These are phyloP conservation scores for Puccinia hordei DNA, from an alignment of 1,284 basidiomycete genomes.

Conservation along the genomic window DNA sequence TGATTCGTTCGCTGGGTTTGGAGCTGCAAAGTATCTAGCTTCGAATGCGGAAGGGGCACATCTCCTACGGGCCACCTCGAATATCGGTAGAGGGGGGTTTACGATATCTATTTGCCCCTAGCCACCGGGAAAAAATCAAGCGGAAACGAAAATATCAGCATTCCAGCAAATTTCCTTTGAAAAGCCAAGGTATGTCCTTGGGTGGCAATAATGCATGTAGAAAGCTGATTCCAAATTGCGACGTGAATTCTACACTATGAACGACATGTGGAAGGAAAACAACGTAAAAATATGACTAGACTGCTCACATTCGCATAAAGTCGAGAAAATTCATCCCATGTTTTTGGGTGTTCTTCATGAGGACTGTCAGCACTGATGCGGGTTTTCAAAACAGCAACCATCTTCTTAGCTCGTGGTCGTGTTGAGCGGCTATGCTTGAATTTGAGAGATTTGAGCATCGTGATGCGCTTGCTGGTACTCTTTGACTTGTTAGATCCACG, in stretches of 20 bases:
- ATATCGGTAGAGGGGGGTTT: conserved; percentile 34
- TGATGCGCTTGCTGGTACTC: background rate
- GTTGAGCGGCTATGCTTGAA: conserved; percentile 20
- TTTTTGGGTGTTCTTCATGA: conserved; percentile 53
- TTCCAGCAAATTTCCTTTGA: background rate
- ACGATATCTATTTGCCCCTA: conserved; percentile 38
- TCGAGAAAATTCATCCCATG: conserved; percentile 54
- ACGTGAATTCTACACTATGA: too few relatives aligned
- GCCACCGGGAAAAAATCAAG: background rate
- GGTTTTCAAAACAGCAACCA: conserved; percentile 24
- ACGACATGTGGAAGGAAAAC: background rate
- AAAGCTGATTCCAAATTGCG: background rate
- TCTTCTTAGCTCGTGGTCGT: conserved; percentile 21
- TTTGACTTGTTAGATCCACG: background rate
- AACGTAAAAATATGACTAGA: background rate
- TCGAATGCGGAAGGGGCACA: conserved; percentile 39
- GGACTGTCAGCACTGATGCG: conserved; percentile 53
- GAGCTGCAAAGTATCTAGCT: conserved; percentile 25
- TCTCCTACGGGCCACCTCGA: background rate
- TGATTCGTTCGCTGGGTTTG: conserved; percentile 36
- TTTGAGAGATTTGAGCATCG: conserved; percentile 33
- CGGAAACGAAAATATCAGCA: background rate
- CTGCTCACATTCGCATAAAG: conserved; percentile 53
- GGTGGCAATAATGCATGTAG: background rate
- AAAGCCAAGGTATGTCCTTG: too few relatives aligned